phyloP scores from a whole-genome alignment of 495 filamentous ascomycete genomes.

The Trichoderma gamsii region DNA sequence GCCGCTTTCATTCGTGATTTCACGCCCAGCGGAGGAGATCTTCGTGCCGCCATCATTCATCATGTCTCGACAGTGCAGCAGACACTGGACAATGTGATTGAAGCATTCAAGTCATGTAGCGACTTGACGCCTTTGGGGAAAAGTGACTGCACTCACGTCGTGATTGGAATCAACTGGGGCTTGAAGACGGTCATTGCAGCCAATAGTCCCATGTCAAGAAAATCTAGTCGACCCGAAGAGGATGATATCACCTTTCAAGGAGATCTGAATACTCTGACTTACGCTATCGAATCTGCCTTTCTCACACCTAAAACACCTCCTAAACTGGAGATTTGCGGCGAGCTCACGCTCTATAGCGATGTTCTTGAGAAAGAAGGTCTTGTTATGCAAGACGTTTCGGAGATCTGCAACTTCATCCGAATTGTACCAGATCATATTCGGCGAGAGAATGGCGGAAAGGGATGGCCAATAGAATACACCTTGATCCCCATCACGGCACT shows the following conservation, averaged over 20 bases:
- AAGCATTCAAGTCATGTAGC: background rate
- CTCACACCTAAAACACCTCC: background rate
- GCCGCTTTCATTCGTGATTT: background rate
- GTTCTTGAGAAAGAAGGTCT: slow-evolving; percentile 20
- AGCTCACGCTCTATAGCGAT: slow-evolving; percentile 22
- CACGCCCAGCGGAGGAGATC: too few species aligned
- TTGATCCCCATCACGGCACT: slow-evolving; percentile 25
- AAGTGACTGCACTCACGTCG: slow-evolving; percentile 24
- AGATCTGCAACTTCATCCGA: slow-evolving; percentile 21
- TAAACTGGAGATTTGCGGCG: slow-evolving; percentile 14
- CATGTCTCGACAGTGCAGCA: background rate
- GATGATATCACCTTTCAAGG: slow-evolving; percentile 12
- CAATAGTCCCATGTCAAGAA: background rate
- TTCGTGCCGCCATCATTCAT: background rate
- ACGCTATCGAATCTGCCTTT: slow-evolving; percentile 16
- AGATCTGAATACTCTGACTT: slow-evolving; percentile 18
- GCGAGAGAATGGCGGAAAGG: slow-evolving; percentile 22
- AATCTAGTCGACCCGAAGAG: background rate
- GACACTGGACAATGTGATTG: background rate
- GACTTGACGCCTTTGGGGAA: background rate
- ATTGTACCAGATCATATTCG: slow-evolving; percentile 22
- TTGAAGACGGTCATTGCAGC: slow-evolving; percentile 20
- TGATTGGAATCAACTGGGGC: slow-evolving; percentile 26
- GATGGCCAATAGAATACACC: slow-evolving; percentile 25
- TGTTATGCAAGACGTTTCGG: slow-evolving; percentile 19